Evolutionary conservation across 148 eudicot genomes (phyloP).

Genomic region (Rhododendron vialii): DNA sequence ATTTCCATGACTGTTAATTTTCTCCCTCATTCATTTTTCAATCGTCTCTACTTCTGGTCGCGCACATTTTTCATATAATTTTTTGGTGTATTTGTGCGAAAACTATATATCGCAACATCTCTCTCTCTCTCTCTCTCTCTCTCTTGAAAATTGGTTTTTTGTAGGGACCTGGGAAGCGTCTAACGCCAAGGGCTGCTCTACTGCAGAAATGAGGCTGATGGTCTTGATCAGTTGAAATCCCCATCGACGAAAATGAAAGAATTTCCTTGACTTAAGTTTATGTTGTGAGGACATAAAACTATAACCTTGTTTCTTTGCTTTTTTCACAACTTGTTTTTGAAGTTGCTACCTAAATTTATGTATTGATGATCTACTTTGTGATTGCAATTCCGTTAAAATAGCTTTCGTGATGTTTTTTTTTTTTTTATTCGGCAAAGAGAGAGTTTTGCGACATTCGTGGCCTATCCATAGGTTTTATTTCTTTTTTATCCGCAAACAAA

Average conservation of each 20-base stretch:
- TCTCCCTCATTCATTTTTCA: background rate
- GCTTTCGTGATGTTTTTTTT: background rate
- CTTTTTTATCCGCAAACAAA: too few relatives aligned
- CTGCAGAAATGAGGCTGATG: constrained; percentile 27
- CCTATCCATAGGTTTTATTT: background rate
- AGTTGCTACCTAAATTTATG: background rate
- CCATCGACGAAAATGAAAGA: background rate
- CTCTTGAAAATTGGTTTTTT: background rate
- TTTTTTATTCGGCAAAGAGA: background rate
- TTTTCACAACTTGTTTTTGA: background rate
- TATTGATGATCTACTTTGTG: background rate
- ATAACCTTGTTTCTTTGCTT: background rate
- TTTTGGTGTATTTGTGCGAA: too few relatives aligned
- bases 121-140: background rate
- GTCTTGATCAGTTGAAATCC: background rate
- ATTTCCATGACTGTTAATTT: background rate
- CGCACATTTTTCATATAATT: too few relatives aligned
- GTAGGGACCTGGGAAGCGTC: background rate
- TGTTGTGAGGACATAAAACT: constrained; percentile 4
- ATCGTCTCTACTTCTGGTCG: background rate
- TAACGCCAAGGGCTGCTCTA: constrained; percentile 24
- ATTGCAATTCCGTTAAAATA: background rate
- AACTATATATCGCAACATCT: background rate
- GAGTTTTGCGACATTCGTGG: background rate
- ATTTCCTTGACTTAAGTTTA: background rate